A percentile compares a stretch with the other conserved stretches of the same genome.
Evolutionary conservation across 768 basidiomycete species (phyloP).

Genomic region (Tylopilus rubrobrunneus): DNA sequence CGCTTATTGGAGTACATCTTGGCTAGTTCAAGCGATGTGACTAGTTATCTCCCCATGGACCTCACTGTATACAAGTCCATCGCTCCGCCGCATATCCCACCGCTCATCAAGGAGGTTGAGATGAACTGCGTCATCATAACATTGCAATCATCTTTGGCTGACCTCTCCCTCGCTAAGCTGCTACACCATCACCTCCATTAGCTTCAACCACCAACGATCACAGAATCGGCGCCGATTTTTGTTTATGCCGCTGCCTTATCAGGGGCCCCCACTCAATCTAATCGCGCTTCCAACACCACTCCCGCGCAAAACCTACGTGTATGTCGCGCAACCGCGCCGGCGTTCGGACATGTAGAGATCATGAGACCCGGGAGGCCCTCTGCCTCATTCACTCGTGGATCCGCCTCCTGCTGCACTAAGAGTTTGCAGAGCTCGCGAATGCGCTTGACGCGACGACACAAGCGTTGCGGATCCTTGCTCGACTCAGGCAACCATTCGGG

Average conservation of each 20-base stretch:
- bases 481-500: neutral
- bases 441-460: neutral
- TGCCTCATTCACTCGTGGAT: neutral
- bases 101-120: too few species aligned
- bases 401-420: neutral
- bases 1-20: neutral
- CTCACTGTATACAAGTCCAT: neutral
- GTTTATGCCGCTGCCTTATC: too few species aligned
- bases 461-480: neutral
- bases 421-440: neutral
- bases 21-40: neutral
- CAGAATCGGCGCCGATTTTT: neutral
- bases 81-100: too few species aligned
- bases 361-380: neutral
- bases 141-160: too few species aligned
- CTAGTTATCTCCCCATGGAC: neutral
- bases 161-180: neutral
- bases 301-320: neutral
- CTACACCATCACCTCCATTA: neutral
- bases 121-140: neutral
- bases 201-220: neutral
- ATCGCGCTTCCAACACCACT: too few species aligned
- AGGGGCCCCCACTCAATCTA: too few species aligned
- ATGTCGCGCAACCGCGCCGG: too few species aligned
- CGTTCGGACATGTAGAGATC: neutral